Evolutionary conservation across 352 stramenopile species (phyloP), one percentile per base, ranked within the genome.

Genomic region (Globisporangium barbulae): DNA sequence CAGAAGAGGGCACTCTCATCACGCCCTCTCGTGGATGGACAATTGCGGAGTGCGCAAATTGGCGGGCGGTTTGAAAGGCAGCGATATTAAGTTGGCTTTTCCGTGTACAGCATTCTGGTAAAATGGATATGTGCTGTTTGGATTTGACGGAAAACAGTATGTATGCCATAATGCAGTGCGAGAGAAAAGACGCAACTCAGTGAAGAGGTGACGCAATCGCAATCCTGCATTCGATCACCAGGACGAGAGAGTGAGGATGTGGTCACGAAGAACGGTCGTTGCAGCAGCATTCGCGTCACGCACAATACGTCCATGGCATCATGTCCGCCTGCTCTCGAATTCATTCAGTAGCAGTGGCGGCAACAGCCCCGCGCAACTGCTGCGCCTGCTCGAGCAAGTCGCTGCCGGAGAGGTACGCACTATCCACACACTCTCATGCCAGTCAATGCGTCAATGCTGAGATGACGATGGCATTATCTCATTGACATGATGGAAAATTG

Each of bases 331-430:
- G 52, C 30, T 57, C 19, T 57, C 52, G 10, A 30, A 19, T 8
- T 22, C 31, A 7, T n/a, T 31, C 5, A 61, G 30, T 21, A 53
- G 42, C 35, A 52, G 41, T 42, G 41, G 25, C 17, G 17, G 25
- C 21, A 56, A 31, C 22, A 37, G 6, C 31, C 12, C 52, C 1
- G 2, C 30, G 52, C 52, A 57, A 69, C 41, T 69, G 47, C 62
- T 69, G 33, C 62, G 39, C n/a, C 61, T 91, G 30, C 65, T 91
- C 13, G 72, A 91, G 65, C 73, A 73, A 35, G 82, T 91, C 25
- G 79, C 82, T 2, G 72, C 75, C 7, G 79, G 80, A 49, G 72
- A 89, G 62, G 72, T 84, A 33, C 73, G 0, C 15, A 9, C 41
- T 17, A 10, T 17, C 7, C 15, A 9, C 35, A 15, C 35, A 41